Percentiles rank a stretch among this genome's conserved stretches.
These are phyloP conservation scores for Thalassiosira mediterranea DNA, from an alignment of 352 stramenopile genomes.

Conservation along the genomic window DNA sequence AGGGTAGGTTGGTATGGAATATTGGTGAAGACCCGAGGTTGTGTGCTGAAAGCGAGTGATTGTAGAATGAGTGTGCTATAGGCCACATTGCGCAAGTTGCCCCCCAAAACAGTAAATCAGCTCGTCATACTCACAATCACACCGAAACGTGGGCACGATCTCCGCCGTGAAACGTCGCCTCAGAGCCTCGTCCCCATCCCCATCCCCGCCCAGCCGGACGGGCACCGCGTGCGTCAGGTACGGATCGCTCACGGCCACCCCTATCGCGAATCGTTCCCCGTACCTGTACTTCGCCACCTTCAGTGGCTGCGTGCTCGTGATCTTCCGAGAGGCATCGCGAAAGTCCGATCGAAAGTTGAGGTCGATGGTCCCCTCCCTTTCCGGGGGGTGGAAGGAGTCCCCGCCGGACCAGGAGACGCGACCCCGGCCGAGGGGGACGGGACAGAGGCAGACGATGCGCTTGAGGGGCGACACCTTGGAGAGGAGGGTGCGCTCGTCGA, in stretches of 20 bases:
- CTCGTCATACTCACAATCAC: conserved; percentile 37
- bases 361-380: conserved; percentile 8
- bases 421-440: conserved; percentile 26
- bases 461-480: conserved; percentile 33
- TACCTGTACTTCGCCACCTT: conserved; percentile 35
- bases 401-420: conserved; percentile 32
- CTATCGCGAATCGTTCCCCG: conserved; percentile 39
- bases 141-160: conserved; percentile 28
- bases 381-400: background rate
- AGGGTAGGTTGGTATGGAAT: conserved; percentile 40
- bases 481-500: conserved; percentile 25
- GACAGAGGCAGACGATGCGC: conserved; percentile 43
- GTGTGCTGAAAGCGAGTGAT: too few species aligned
- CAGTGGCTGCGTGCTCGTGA: conserved; percentile 2
- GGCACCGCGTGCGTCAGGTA: conserved; percentile 41
- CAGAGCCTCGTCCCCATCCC: background rate
- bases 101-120: too few species aligned
- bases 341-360: conserved; percentile 4
- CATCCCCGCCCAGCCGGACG: conserved; percentile 10
- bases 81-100: too few species aligned
- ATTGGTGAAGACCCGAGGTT: conserved; percentile 21
- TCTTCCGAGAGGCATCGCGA: background rate
- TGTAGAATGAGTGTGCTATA: too few species aligned
- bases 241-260: conserved; percentile 35
- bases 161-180: conserved; percentile 20